A percentile compares a stretch with the other conserved stretches of the same genome.
These are phyloP conservation scores for Septoria petroselini DNA, from an alignment of 2,329 filamentous ascomycete species.

Conservation along the genomic window DNA sequence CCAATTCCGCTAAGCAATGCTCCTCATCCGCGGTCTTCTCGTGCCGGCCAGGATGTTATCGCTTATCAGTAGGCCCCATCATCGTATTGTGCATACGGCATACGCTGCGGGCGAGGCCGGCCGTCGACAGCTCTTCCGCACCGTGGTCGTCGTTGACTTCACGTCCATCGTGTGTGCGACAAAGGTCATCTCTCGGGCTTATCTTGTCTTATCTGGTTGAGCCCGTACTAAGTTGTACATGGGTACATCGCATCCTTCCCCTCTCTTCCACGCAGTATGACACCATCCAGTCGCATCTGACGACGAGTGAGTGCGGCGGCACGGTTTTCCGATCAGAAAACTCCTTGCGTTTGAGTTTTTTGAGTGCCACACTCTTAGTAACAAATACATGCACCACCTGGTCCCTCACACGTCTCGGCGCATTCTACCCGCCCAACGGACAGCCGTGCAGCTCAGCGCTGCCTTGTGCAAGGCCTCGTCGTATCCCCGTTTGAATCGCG, in stretches of 20 bases:
- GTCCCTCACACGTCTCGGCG: constrained; percentile 6
- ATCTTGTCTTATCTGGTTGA: background rate
- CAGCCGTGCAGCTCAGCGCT: background rate
- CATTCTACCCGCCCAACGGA: constrained; percentile 10
- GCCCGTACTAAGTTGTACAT: background rate
- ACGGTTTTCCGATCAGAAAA: background rate
- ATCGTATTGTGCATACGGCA: background rate
- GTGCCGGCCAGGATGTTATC: no score
- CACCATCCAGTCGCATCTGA: background rate
- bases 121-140: background rate
- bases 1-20: background rate
- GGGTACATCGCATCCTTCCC: background rate
- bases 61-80: background rate
- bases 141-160: background rate
- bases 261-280: background rate
- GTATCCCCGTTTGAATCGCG: background rate
- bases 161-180: background rate
- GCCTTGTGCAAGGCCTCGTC: background rate
- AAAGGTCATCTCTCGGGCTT: background rate
- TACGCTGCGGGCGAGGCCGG: background rate
- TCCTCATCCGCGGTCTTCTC: no score
- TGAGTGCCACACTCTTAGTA: background rate
- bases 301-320: no score
- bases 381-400: constrained; percentile 6
- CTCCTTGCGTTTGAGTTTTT: constrained; percentile 11